Conservation (phyloP, 164 flowering plant species). For the Vitis rotundifolia region DNA sequence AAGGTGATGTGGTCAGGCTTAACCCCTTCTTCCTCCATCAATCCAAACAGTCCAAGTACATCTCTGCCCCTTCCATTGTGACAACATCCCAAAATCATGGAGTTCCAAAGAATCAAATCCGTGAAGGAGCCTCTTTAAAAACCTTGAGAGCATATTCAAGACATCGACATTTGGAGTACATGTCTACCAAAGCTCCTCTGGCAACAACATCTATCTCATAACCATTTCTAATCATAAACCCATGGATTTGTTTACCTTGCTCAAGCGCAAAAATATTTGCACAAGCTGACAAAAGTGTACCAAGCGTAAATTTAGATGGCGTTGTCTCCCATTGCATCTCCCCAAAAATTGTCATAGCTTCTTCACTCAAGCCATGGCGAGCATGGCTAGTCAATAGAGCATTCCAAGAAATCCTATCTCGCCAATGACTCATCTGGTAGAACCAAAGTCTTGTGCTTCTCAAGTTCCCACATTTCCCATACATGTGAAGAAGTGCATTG, state of each 20-base stretch:
- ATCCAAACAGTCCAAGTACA: slow-evolving; percentile 27
- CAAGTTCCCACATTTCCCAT: slow-evolving; percentile 62
- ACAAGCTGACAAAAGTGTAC: slow-evolving; percentile 56
- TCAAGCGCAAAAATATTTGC: slow-evolving; percentile 52
- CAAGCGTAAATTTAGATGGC: slow-evolving; percentile 50
- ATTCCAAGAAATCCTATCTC: slow-evolving; percentile 54
- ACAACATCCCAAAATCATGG: slow-evolving; percentile 39
- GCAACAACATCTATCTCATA: slow-evolving; percentile 39
- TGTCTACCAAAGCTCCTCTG: slow-evolving; percentile 54
- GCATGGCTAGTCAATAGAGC: slow-evolving; percentile 44
- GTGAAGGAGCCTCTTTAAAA: slow-evolving; percentile 24
- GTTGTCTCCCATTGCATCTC: slow-evolving; percentile 53
- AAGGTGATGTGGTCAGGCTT: slow-evolving; percentile 56
- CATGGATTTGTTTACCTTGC: slow-evolving; percentile 63
- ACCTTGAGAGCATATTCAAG: slow-evolving; percentile 35
- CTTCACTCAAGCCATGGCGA: slow-evolving; percentile 50
- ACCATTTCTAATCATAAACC: slow-evolving; percentile 51
- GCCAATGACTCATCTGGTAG: slow-evolving; percentile 33
- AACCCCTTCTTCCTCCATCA: slow-evolving; percentile 28
- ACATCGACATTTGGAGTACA: slow-evolving; percentile 36
- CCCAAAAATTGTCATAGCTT: slow-evolving; percentile 39
- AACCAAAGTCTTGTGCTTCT: slow-evolving; percentile 38
- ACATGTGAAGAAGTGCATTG: slow-evolving; percentile 67
- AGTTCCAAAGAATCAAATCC: slow-evolving; percentile 43
- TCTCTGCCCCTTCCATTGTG: slow-evolving; percentile 31